Base-by-base conservation (phyloP, 192 early-diverging fungal species). In the Irineochytrium annulatum region DNA sequence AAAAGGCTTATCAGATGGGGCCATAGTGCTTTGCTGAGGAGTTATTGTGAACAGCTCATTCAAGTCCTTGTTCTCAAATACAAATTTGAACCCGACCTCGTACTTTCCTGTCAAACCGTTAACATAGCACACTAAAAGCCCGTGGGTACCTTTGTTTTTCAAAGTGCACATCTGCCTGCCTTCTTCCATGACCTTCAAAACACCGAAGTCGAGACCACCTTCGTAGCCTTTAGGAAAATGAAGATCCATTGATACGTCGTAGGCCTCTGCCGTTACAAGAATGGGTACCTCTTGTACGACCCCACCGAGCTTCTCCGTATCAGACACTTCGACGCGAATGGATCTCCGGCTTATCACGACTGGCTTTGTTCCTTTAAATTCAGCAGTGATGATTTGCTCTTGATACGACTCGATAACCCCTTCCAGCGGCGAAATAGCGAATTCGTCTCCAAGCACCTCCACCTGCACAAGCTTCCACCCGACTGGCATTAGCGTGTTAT, bases 191-290 rank as follows among this genome's bases (percentile, higher is more conserved):
- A 85, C 82, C 44, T 78, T 82, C 17, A 84, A 51, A 14, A 76
- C 75, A 19, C 82, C 83, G 63, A 85, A 85, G 57, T 85, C 83
- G 3, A 85, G 58, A 11, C 75, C 75, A 8, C 78, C 83, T 26
- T 83, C 77, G 39, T 67, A 81, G 32, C 79, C 82, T 68, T 84
- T 85, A 34, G 81, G 78, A 44, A 84, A 82, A 44, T 85, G 82
- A 3, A 85, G 51, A 54, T 85, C 83, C 62, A 85, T 70, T 1
- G 82, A 70, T 48, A 84, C 76, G 57, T 85, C 83, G 57, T 84
- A 85, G 0, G 83, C 83, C 70, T 85, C 83, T 3, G 80, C 80
- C 0, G 79, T 81, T 3, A 85, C 68, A 6, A 82, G 31, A 29
- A 85, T 73, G 2, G 80, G 68, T 27, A 77, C 68, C 35, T 77